phyloP scores from a whole-genome alignment of 257 asterid genomes.

The Scutellaria barbata region DNA sequence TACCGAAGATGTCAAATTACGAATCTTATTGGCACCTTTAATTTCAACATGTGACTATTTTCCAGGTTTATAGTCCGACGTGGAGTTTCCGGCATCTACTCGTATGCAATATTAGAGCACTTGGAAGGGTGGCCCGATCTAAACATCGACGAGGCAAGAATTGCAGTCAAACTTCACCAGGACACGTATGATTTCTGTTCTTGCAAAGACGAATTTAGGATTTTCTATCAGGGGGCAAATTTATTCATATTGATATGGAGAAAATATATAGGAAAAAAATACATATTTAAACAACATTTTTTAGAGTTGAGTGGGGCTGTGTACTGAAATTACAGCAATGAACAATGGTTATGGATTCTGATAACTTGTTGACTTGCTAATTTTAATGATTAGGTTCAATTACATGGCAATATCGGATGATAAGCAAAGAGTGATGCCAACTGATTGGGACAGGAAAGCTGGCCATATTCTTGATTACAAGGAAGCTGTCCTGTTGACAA shows the following conservation, averaged over 20 bases:
- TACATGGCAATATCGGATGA: constrained; percentile 77
- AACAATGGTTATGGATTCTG: background rate
- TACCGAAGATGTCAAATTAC: background rate
- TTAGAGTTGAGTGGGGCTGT: too few relatives aligned
- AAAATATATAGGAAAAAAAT: too few relatives aligned
- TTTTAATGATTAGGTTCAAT: constrained; percentile 49
- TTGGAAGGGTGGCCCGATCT: constrained; percentile 79
- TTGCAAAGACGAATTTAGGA: background rate
- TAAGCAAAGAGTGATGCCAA: constrained; percentile 70
- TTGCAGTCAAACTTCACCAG: constrained; percentile 69
- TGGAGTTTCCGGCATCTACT: constrained; percentile 71
- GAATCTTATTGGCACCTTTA: background rate
- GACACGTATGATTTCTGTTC: constrained; percentile 33
- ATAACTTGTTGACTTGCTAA: background rate
- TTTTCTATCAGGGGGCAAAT: too few relatives aligned
- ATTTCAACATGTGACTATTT: background rate
- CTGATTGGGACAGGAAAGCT: constrained; percentile 45
- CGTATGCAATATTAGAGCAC: constrained; percentile 70
- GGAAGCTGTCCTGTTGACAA: constrained; percentile 65
- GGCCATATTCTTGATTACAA: constrained; percentile 56
- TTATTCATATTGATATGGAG: too few relatives aligned
- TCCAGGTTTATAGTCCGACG: constrained; percentile 57
- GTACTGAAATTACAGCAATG: too few relatives aligned
- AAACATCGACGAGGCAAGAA: constrained; percentile 60
- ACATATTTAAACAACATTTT: too few relatives aligned